Evolutionary conservation across 495 filamentous ascomycete species (phyloP).

Genomic region (Hyaloscypha variabilis): DNA sequence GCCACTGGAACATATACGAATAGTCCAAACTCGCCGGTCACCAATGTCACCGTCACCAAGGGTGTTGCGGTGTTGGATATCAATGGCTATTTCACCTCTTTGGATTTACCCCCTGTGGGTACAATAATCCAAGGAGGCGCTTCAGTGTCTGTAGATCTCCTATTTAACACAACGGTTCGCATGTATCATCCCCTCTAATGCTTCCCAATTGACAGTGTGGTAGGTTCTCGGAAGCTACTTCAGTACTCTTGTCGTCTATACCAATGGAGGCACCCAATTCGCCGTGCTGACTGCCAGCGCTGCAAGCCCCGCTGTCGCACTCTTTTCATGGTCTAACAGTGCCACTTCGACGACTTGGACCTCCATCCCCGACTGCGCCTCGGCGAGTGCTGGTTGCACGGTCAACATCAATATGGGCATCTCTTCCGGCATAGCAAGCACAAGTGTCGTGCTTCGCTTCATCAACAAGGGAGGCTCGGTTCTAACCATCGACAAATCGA

Average conservation of each 20-base stretch:
- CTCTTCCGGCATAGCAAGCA: slow-evolving; percentile 20
- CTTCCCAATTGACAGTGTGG: slow-evolving; percentile 9
- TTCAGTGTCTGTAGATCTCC: slow-evolving; percentile 27
- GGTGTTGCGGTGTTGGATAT: slow-evolving; percentile 34
- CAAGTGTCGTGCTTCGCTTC: slow-evolving; percentile 32
- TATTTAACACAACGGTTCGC: slow-evolving; percentile 1
- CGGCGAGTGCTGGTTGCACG: slow-evolving; percentile 24
- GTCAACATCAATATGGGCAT: slow-evolving; percentile 29
- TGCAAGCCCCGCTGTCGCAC: slow-evolving; percentile 32
- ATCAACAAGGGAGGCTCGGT: slow-evolving; percentile 40
- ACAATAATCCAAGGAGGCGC: slow-evolving; percentile 29
- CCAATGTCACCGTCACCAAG: slow-evolving; percentile 24
- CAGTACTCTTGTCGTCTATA: slow-evolving; percentile 34
- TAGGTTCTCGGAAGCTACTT: slow-evolving; percentile 4
- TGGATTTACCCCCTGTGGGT: slow-evolving; percentile 30
- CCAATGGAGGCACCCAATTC: slow-evolving; percentile 35
- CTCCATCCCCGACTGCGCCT: slow-evolving; percentile 26
- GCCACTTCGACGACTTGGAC: slow-evolving; percentile 35
- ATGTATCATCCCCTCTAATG: background rate
- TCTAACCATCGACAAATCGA: slow-evolving; percentile 33
- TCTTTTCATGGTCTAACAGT: slow-evolving; percentile 25
- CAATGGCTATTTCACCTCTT: slow-evolving; percentile 32
- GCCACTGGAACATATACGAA: slow-evolving; percentile 23
- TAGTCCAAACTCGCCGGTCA: background rate
- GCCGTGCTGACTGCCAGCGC: slow-evolving; percentile 36